Percentiles rank a stretch among this genome's conserved stretches.
Conservation (phyloP, 164 flowering plant species). For the Saururus chinensis region DNA sequence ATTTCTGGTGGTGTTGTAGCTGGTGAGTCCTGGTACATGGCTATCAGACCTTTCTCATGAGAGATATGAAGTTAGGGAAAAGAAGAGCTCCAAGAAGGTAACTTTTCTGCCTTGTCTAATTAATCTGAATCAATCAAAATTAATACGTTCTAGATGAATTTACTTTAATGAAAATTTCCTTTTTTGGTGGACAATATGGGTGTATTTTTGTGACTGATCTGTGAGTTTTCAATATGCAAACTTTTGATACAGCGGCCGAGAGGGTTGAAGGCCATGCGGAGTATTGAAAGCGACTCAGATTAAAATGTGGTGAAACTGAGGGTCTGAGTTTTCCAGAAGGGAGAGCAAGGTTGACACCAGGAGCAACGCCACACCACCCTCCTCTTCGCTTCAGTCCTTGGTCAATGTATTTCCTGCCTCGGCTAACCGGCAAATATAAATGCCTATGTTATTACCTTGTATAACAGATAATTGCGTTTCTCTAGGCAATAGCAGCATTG, state of each 20-base stretch:
- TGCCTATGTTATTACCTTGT: no score
- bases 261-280: constrained; percentile 89
- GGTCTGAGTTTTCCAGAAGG: neutral
- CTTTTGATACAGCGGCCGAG: constrained; percentile 61
- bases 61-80: constrained; percentile 88
- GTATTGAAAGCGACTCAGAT: constrained; percentile 76
- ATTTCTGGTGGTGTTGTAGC: constrained; percentile 23
- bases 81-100: constrained; percentile 86
- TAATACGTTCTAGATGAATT: neutral
- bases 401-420: no score
- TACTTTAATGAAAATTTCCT: neutral
- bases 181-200: no score
- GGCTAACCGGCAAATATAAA: no score
- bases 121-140: neutral
- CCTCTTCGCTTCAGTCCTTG: no score
- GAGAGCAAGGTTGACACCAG: neutral
- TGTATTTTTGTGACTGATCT: neutral
- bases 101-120: no score
- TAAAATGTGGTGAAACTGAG: constrained; percentile 7
- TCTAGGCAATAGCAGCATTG: neutral
- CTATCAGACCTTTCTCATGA: constrained; percentile 80
- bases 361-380: no score
- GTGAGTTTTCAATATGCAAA: neutral
- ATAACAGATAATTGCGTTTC: neutral
- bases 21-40: constrained; percentile 88